Evolutionary conservation across 129 eudicot species (phyloP), one percentile per base, ranked within the genome.

Genomic region (Lonicera japonica): DNA sequence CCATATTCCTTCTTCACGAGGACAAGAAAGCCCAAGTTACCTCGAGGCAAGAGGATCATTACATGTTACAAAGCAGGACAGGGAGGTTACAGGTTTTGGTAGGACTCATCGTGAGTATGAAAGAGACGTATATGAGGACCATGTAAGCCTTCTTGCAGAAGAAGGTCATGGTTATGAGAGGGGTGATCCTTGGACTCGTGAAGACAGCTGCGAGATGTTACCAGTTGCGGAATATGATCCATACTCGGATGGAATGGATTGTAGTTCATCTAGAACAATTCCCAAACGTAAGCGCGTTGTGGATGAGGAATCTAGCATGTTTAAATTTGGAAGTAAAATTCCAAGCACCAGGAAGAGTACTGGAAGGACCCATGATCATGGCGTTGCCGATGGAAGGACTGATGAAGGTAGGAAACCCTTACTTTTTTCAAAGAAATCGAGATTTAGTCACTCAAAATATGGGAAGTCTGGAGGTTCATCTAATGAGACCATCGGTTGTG

Each of bases 81-180:
- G 10, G 15, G 69, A 73, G 11, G 46, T 57, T 52, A 24, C 51
- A 67, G 71, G 64, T 60, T 16, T 18, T 48, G 40, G 63, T 52
- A 52, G 43, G 38, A 52, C 67, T 47, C 64, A 34, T 68, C 67
- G 17, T n/a, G 60, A 63, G 47, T 57, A 72, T 68, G 58, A 38
- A 36, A 43, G 57, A 59, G 65, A 29, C 6, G 36, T 29, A 29
- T 29, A 29, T 6, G 36, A 29, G 36, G 36, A 50, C 8, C 57
- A 64, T 15, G 68, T 21, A 40, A 39, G 58, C 54, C 55, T 58
- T 50, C 52, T 21, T 54, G 5, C 25, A 17, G 73, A 20, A 16
- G 70, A 68, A 8, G 40, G 21, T 15, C 61, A 59, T 58, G 40
- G 25, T 17, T 10, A 10, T 61, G 70, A 48, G 14, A 45, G 40